These are phyloP conservation scores for Colletotrichum plurivorum DNA, from an alignment of 2,329 filamentous ascomycete genomes.

Conservation along the genomic window DNA sequence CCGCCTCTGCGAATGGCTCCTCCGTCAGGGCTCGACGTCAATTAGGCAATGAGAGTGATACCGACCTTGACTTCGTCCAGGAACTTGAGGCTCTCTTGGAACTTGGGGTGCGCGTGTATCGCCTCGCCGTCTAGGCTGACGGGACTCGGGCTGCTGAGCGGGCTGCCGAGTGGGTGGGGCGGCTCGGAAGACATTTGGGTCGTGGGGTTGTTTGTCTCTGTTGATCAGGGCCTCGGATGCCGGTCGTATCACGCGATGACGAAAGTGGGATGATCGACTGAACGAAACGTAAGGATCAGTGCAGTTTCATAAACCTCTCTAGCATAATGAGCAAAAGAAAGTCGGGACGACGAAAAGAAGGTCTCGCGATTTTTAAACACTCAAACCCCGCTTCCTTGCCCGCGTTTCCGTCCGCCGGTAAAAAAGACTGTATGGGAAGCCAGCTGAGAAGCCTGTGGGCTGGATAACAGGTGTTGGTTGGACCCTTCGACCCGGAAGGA, in stretches of 20 bases:
- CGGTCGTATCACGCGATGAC: background rate
- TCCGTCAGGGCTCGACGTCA: background rate
- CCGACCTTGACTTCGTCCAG: constrained; percentile 32
- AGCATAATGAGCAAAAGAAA: background rate
- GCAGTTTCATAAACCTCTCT: background rate
- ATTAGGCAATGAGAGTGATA: background rate
- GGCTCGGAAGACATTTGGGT: constrained; percentile 19
- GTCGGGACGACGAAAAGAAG: background rate
- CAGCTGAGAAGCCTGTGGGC: background rate
- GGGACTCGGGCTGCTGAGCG: background rate
- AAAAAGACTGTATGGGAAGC: constrained; percentile 2
- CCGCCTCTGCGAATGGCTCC: constrained; percentile 5
- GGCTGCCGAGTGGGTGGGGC: background rate
- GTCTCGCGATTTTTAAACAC: constrained; percentile 8
- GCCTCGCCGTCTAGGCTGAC: background rate
- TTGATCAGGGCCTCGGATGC: background rate
- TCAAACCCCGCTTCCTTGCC: constrained; percentile 15
- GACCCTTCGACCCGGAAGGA: background rate
- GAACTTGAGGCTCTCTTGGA: constrained; percentile 28
- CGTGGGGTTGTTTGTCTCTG: background rate
- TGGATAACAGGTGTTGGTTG: background rate
- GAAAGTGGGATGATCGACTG: background rate
- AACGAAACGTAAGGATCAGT: background rate
- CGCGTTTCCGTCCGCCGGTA: constrained; percentile 8
- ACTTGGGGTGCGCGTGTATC: background rate